phyloP scores from a whole-genome alignment of 2,329 filamentous ascomycete genomes.

The Phoma sp. region DNA sequence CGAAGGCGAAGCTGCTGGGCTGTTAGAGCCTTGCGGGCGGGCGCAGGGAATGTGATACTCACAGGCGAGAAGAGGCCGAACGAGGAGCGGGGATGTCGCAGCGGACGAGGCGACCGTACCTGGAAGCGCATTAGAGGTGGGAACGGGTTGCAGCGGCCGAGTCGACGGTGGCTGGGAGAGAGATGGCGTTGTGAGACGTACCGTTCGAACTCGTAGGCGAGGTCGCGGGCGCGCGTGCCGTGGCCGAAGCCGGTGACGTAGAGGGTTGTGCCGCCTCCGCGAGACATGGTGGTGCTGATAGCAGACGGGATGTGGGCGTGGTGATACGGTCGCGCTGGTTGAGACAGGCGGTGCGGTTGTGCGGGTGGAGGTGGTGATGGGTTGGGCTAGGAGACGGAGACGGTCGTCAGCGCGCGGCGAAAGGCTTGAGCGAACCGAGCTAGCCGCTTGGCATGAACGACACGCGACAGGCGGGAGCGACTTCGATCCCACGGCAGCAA shows the following conservation, averaged over 20 bases:
- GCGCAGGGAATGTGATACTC: constrained; percentile 57
- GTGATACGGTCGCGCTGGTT: constrained; percentile 20
- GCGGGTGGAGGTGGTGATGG: constrained; percentile 18
- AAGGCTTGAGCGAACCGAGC: constrained; percentile 14
- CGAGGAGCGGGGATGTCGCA: constrained; percentile 98
- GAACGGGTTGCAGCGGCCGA: constrained; percentile 20
- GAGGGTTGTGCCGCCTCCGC: constrained; percentile 86
- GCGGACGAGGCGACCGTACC: constrained; percentile 95
- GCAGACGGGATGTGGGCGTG: constrained; percentile 10
- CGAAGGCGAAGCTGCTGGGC: constrained; percentile 85
- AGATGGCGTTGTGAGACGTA: constrained; percentile 65
- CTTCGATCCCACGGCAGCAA: not conserved
- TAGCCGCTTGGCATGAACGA: constrained; percentile 9
- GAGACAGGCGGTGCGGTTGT: constrained; percentile 18
- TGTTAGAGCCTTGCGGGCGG: constrained; percentile 24
- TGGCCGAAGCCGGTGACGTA: constrained; percentile 99
- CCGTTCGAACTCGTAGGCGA: constrained; percentile 99
- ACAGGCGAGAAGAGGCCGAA: constrained; percentile 93
- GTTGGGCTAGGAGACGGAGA: constrained; percentile 17
- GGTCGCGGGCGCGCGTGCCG: constrained; percentile 96
- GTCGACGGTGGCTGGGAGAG: constrained; percentile 20
- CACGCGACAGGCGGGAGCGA: constrained; percentile 2
- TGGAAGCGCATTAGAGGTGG: constrained; percentile 60
- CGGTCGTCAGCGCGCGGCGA: constrained; percentile 17
- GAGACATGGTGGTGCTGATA: constrained; percentile 71